Conservation (phyloP, 2,329 filamentous ascomycete species). For the Capronia epimyces region DNA sequence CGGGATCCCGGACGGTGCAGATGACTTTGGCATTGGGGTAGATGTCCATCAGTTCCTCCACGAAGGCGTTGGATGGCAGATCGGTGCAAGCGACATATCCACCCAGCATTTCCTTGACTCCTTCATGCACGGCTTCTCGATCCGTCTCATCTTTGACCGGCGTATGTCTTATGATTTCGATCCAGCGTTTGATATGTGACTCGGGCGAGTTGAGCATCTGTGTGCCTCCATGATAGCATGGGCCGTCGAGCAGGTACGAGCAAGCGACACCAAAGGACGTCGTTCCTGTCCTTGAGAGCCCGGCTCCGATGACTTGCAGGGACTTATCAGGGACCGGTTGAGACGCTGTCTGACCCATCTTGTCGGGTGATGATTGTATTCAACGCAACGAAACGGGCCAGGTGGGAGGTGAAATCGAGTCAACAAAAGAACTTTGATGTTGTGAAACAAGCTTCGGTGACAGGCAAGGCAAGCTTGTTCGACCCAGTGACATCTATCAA, state of each 20-base stretch:
- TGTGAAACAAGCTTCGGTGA: background rate
- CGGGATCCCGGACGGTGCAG: conserved; percentile 38
- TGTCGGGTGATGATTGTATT: background rate
- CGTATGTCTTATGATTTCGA: conserved; percentile 27
- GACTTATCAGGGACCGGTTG: conserved; percentile 21
- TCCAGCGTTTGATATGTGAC: conserved; percentile 30
- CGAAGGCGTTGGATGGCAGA: conserved; percentile 39
- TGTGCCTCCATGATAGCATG: conserved; percentile 48
- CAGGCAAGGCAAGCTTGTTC: background rate
- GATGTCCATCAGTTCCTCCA: conserved; percentile 44
- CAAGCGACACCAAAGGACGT: conserved; percentile 48
- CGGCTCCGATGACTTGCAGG: conserved; percentile 26
- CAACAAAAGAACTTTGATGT: background rate
- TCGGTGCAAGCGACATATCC: conserved; percentile 48
- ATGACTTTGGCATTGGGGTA: conserved; percentile 49
- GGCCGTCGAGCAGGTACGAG: conserved; percentile 45
- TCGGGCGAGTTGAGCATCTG: conserved; percentile 31
- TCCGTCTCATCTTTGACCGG: conserved; percentile 29
- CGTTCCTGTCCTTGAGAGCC: conserved; percentile 45
- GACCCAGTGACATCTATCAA: background rate
- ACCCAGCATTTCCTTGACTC: conserved; percentile 35
- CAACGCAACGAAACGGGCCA: background rate
- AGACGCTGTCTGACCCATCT: conserved; percentile 27
- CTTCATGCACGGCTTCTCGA: conserved; percentile 30
- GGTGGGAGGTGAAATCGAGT: background rate